Conservation (phyloP, 2,329 filamentous ascomycete species). For the Colletotrichum lentis region DNA sequence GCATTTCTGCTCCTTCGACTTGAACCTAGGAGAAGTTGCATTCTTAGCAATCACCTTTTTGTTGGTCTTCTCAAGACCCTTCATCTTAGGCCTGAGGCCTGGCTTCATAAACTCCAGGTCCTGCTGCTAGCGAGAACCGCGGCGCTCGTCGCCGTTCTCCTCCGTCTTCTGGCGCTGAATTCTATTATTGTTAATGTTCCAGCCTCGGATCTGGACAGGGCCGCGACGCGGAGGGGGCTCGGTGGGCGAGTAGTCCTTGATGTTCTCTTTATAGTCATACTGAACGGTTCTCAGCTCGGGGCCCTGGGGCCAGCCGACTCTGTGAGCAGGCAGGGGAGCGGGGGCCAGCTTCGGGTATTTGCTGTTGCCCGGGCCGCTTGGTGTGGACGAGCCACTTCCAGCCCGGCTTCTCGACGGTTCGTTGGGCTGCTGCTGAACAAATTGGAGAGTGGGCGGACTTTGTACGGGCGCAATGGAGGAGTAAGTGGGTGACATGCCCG, state of each 20-base stretch:
- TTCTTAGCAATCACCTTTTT: conserved; percentile 10
- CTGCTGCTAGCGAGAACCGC: conserved; percentile 36
- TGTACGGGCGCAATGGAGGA: conserved; percentile 35
- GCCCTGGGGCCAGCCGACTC: conserved; percentile 55
- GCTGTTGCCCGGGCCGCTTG: conserved; percentile 30
- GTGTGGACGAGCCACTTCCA: conserved; percentile 38
- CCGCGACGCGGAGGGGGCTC: conserved; percentile 65
- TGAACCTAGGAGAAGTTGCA: not conserved
- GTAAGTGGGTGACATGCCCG: conserved; percentile 35
- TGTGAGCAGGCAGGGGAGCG: conserved; percentile 62
- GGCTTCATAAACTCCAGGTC: not conserved
- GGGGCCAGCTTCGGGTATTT: conserved; percentile 66
- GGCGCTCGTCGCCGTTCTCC: conserved; percentile 38
- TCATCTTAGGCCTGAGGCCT: not conserved
- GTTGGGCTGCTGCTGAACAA: conserved; percentile 34
- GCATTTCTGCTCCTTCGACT: not conserved
- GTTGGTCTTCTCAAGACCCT: not conserved
- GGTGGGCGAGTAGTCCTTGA: conserved; percentile 65
- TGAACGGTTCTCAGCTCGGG: conserved; percentile 66
- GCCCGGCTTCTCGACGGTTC: conserved; percentile 32
- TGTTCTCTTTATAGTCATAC: conserved; percentile 62
- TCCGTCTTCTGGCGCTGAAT: conserved; percentile 34
- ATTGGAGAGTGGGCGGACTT: conserved; percentile 35
- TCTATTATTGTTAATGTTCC: conserved; percentile 46
- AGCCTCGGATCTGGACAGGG: conserved; percentile 65